These are phyloP conservation scores for Lactarius psammicola DNA, from an alignment of 768 basidiomycete genomes.

Conservation along the genomic window DNA sequence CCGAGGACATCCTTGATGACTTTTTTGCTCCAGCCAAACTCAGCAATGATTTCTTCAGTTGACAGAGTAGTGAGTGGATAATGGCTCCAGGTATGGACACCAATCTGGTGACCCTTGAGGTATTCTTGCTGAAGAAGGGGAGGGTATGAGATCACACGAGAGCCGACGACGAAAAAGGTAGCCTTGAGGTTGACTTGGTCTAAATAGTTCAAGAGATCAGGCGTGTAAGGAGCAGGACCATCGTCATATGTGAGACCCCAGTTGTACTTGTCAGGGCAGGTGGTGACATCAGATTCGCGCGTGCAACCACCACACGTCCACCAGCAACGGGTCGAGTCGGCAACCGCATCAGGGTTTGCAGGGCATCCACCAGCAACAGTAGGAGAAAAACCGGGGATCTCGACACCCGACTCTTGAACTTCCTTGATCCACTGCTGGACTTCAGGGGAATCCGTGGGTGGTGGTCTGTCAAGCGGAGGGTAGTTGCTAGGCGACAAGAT, in stretches of 20 bases:
- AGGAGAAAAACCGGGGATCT: constrained; percentile 52
- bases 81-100: constrained; percentile 72
- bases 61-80: constrained; percentile 66
- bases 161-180: constrained; percentile 89
- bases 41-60: constrained; percentile 82
- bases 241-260: constrained; percentile 73
- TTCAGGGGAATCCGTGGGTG: constrained; percentile 57
- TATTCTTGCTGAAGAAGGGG: constrained; percentile 70
- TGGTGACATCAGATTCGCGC: constrained; percentile 61
- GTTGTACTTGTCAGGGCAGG: constrained; percentile 64
- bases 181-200: constrained; percentile 61
- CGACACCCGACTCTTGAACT: constrained; percentile 52
- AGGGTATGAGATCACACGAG: constrained; percentile 71
- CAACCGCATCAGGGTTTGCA: constrained; percentile 52
- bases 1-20: constrained; percentile 80
- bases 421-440: constrained; percentile 73
- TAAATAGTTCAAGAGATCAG: constrained; percentile 69
- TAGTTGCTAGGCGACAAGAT: constrained; percentile 41
- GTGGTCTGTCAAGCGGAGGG: constrained; percentile 61
- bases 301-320: constrained; percentile 80
- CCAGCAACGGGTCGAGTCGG: constrained; percentile 61
- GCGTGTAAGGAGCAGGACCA: constrained; percentile 77
- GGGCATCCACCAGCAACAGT: constrained; percentile 52
- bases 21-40: constrained; percentile 85
- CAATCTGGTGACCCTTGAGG: constrained; percentile 76